A percentile compares a stretch with the other conserved stretches of the same genome.
Conservation (phyloP, 768 basidiomycete species). For the Mycena amicta region DNA sequence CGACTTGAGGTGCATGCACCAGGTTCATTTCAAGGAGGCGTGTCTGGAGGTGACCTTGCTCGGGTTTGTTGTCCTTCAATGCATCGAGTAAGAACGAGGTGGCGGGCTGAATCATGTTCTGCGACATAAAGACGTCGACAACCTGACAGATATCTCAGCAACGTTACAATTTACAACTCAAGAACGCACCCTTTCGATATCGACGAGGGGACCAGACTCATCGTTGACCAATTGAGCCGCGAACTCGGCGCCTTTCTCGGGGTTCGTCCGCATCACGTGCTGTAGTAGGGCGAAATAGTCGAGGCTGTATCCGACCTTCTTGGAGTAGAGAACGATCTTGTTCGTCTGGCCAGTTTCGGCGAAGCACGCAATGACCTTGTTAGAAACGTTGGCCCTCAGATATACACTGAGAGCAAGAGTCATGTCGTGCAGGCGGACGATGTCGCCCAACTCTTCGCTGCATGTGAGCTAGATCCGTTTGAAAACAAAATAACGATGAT, state of each 20-base stretch:
- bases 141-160: conserved; percentile 29
- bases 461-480: conserved; percentile 96
- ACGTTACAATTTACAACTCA: background rate
- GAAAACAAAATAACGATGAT: no score
- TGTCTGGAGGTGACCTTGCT: conserved; percentile 95
- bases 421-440: conserved; percentile 93
- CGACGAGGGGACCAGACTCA: conserved; percentile 88
- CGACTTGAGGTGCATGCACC: conserved; percentile 95
- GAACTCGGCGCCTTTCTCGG: conserved; percentile 98
- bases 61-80: conserved; percentile 96
- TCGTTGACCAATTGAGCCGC: conserved; percentile 94
- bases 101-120: conserved; percentile 99
- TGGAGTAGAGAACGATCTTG: conserved; percentile 96
- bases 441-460: conserved; percentile 97
- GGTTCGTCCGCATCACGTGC: conserved; percentile 93
- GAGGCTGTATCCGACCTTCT: conserved; percentile 95
- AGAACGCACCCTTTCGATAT: conserved; percentile 71
- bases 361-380: conserved; percentile 99
- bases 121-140: conserved; percentile 98
- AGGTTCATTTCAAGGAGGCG: conserved; percentile 98
- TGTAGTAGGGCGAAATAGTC: conserved; percentile 92
- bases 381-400: conserved; percentile 94
- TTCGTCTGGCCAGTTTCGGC: conserved; percentile 98
- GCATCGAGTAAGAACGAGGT: conserved; percentile 98
- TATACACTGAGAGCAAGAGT: conserved; percentile 97